phyloP scores from a whole-genome alignment of 345 rosid genomes.

The Lagerstroemia speciosa region DNA sequence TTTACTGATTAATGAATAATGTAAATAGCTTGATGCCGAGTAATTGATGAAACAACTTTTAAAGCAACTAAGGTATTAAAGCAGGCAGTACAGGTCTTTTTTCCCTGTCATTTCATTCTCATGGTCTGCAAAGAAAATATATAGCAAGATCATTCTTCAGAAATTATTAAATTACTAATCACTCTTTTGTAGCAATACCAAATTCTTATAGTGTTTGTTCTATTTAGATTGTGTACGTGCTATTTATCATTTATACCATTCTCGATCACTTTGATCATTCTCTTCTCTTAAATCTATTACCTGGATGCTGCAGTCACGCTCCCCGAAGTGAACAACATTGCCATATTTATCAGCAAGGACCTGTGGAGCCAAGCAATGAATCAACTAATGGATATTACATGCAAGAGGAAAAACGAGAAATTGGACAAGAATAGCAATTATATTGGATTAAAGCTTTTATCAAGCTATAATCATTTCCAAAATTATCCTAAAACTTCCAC shows the following conservation, averaged over 20 bases:
- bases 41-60: neutral
- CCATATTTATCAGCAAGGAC: conserved; percentile 96
- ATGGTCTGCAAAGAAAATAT: neutral
- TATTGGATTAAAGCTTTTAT: neutral
- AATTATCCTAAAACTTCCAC: neutral
- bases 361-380: conserved; percentile 28
- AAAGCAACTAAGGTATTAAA: neutral
- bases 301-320: conserved; percentile 99
- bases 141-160: neutral
- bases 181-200: neutral
- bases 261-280: neutral
- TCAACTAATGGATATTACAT: neutral
- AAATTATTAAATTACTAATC: neutral
- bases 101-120: neutral
- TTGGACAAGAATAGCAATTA: neutral
- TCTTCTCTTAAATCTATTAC: conserved; percentile 24
- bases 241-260: neutral
- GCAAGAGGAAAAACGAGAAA: neutral
- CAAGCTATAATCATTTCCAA: neutral
- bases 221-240: neutral
- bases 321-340: conserved; percentile 97
- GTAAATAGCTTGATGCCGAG: neutral
- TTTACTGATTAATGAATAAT: neutral
- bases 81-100: neutral
- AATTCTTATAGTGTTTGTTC: neutral